Evolutionary conservation across 495 filamentous ascomycete species (phyloP).

Genomic region (Podospora sp.): DNA sequence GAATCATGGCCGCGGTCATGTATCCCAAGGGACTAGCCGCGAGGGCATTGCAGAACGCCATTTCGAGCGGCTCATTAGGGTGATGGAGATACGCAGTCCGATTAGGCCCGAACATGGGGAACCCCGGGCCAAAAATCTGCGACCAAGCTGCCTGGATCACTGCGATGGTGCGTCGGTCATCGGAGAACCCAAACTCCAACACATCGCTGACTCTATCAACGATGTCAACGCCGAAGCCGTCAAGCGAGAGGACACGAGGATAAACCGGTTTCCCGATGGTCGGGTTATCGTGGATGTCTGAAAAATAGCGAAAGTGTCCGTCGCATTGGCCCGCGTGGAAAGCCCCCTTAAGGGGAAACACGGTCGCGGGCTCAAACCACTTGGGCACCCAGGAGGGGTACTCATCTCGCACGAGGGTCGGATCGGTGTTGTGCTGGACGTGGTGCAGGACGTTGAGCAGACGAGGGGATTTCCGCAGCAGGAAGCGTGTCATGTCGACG

Average conservation of each 20-base stretch:
- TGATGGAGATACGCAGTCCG: background rate
- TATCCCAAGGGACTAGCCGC: background rate
- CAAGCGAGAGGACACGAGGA: conserved; percentile 9
- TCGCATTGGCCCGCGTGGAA: conserved; percentile 4
- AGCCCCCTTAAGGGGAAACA: background rate
- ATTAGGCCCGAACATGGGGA: conserved; percentile 1
- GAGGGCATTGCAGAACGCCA: conserved; percentile 1
- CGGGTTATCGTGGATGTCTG: conserved; percentile 10
- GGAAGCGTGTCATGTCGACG: conserved; percentile 12
- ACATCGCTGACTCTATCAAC: conserved; percentile 5
- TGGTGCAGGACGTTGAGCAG: conserved; percentile 9
- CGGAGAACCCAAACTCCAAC: conserved; percentile 4
- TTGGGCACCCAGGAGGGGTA: conserved; percentile 9
- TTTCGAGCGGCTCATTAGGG: background rate
- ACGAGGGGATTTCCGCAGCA: conserved; percentile 1
- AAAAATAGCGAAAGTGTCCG: conserved; percentile 10
- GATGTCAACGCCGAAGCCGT: background rate
- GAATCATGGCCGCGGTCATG: conserved; percentile 4
- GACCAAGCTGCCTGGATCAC: conserved; percentile 1
- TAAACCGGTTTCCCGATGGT: background rate
- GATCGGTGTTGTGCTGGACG: conserved; percentile 15
- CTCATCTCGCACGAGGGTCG: conserved; percentile 2
- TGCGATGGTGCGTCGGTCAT: background rate
- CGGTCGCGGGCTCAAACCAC: conserved; percentile 7
- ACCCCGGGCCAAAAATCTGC: background rate